These are phyloP conservation scores for Endotrypanum monterogeii DNA, from an alignment of 208 protist species.

Conservation along the genomic window DNA sequence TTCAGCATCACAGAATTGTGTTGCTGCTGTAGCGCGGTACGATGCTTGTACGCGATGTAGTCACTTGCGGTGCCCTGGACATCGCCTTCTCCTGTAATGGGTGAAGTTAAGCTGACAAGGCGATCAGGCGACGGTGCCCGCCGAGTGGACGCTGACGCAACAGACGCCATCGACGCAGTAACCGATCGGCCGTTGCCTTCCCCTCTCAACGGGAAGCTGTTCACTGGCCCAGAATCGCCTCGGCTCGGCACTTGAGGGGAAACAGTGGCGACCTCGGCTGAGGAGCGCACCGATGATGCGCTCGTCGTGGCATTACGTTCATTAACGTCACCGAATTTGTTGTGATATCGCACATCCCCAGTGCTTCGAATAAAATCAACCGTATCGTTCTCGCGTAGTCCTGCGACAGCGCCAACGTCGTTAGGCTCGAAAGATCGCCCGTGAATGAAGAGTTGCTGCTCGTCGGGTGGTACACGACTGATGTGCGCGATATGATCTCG, in stretches of 20 bases:
- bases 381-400: slow-evolving; percentile 22
- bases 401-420: slow-evolving; percentile 11
- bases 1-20: slow-evolving; percentile 3
- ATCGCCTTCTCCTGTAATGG: neutral
- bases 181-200: neutral
- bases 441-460: slow-evolving; percentile 41
- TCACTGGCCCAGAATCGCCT: neutral
- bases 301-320: slow-evolving; percentile 1
- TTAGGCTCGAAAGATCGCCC: slow-evolving; percentile 1
- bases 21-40: neutral
- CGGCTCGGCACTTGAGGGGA: neutral
- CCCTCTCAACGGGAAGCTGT: neutral
- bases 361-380: slow-evolving; percentile 7
- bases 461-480: slow-evolving; percentile 32
- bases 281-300: slow-evolving; percentile 16
- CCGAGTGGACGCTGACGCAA: slow-evolving; percentile 15
- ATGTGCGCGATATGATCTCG: slow-evolving; percentile 48
- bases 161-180: slow-evolving; percentile 11
- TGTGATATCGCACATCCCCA: neutral
- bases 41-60: neutral
- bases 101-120: neutral
- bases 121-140: slow-evolving; percentile 26
- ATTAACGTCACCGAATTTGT: neutral
- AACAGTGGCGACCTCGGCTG: slow-evolving; percentile 18
- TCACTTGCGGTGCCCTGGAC: neutral